Evolutionary conservation across 495 filamentous ascomycete genomes (phyloP), one percentile per base, ranked within the genome.

Genomic region (Tricharina praecox): DNA sequence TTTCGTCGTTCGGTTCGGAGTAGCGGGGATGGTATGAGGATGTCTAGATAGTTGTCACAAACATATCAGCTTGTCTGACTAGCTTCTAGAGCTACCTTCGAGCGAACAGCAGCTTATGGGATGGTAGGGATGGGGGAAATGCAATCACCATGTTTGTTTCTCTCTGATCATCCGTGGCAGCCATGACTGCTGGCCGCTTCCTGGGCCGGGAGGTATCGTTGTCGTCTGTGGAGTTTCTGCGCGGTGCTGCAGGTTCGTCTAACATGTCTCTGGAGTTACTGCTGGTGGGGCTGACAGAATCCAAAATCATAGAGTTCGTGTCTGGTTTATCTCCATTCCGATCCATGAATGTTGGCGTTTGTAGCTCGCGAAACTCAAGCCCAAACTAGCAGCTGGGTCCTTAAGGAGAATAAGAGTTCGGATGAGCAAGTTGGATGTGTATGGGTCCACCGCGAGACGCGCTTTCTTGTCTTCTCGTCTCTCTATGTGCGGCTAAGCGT

Each of bases 151-250:
- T 8, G 28, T 18, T 25, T 19, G 23, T 20, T 4, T 46, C 43
- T 54, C 47, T 59, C 51, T 48, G 47, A 32, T 61, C 53, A 43
- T 60, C 50, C 25, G 53, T 45, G 51, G 51, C 50, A 5, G 52
- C 58, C 58, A 61, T 61, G 15, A 58, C 58, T 49, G 58, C 58
- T 49, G 55, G 47, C 37, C 58, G 50, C 52, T 61, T 61, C 28
- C 58, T 51, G 18, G 58, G 58, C 28, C 58, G 47, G 15, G 58
- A 42, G 33, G 53, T 52, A 34, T 61, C 58, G 47, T 54, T 56
- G 55, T 61, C 58, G 50, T 61, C 58, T 50, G 45, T 61, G 10
- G 58, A 61, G 53, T 61, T 61, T 48, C 58, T 55, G 38, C 58
- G 58, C 44, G 58, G 58, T 37, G 58, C 53, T 40, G 54, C 48